Conservation (phyloP, 371 early-diverging fungal species). For the Mortierella sp. region DNA sequence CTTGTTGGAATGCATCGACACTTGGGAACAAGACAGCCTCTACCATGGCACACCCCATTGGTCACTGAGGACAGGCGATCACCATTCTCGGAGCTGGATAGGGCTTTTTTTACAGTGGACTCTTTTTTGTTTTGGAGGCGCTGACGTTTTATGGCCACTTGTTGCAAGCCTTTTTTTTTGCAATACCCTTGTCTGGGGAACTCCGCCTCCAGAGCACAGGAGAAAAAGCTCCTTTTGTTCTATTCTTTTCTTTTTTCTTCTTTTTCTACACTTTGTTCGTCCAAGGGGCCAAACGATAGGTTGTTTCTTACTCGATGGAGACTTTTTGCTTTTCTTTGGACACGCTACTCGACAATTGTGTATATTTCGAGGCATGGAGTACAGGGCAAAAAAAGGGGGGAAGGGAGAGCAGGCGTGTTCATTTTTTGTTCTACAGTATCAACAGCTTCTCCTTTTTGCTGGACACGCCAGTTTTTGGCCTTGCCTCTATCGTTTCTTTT, state of each 20-base stretch:
- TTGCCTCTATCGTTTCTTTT: not conserved
- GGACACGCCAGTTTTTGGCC: not conserved
- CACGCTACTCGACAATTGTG: not conserved
- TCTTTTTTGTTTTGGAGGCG: slow-evolving; percentile 1
- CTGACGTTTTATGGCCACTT: not conserved
- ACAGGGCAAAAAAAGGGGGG: not conserved
- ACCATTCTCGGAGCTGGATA: not conserved
- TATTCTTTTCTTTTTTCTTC: slow-evolving; percentile 1
- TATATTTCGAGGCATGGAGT: not conserved
- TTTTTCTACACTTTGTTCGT: not conserved
- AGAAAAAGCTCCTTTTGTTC: not conserved
- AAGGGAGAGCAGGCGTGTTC: not conserved
- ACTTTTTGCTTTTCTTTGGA: not conserved
- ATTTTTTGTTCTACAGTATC: not conserved
- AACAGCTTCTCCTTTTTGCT: not conserved
- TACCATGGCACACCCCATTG: too few species aligned
- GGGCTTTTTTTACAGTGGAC: too few species aligned
- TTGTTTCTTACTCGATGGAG: not conserved
- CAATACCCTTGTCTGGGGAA: not conserved
- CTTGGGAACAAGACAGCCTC: not conserved
- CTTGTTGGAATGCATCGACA: not conserved
- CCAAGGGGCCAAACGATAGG: not conserved
- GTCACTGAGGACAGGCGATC: not conserved
- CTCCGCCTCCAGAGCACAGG: slow-evolving; percentile 14
- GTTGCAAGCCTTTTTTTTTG: not conserved